Evolutionary conservation across 805 yeast species (phyloP), one percentile per base, ranked within the genome.

Genomic region (Cyberlindnera euphorbiae): DNA sequence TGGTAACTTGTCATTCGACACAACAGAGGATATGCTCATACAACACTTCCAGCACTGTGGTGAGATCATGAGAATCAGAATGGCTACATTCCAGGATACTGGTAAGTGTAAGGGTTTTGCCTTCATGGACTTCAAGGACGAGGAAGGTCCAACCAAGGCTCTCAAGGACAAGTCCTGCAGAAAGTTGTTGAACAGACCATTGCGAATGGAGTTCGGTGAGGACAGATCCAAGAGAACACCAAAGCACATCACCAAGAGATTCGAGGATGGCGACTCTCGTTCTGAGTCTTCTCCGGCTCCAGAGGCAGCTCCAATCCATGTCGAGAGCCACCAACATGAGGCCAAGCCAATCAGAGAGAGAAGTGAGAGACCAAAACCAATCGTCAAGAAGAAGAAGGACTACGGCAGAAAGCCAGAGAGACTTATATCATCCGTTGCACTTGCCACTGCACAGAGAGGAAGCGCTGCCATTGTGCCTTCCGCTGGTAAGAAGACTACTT

Each of bases 61-160:
- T 26, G 88, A 83, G 45, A 90, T 94, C 41, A 63, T 69, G 19
- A 76, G 76, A 47, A 76, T 90, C 36, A 75, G 98, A 59, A 90
- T 89, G 94, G 97, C 97, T 4, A 89, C 98, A n/a, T 90, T 90
- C 62, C 88, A 93, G 62, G 98, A 90, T 57, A 67, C 83, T 33
- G 97, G 97, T 1, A 90, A 89, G 57, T 90, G 97, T 67, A 93
- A 93, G 60, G 97, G 97, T 2, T 90, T 90, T 66, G 88, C 96
- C 1, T 90, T 93, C 54, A 66, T 90, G 24, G 97, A 90, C 59
- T 90, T 89, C 63, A 74, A 67, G 44, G 80, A 79, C 46, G 85
- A 82, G 45, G 77, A 74, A 26, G 89, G 93, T 8, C 89, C 96
- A 21, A 83, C 93, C 1, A 69, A 69, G 25, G 97, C 97, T 1